Percentiles rank a stretch among this genome's conserved stretches.
Evolutionary conservation across 225 moss, liverwort and hornwort genomes (phyloP).

Genomic region (Ulota crispa): DNA sequence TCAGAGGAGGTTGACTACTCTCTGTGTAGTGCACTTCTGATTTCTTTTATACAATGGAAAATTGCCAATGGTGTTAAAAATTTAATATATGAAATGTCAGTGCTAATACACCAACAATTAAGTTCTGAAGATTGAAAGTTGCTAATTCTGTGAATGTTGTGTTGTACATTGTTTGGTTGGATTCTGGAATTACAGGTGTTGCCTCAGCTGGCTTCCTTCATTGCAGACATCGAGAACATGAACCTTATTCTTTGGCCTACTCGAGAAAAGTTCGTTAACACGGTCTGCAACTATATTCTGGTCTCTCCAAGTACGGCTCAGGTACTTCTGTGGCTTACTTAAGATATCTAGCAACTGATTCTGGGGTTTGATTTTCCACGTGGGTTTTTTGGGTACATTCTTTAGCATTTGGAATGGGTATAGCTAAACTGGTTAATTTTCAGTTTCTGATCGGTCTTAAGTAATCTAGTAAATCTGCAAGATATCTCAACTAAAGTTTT

Average conservation of each 20-base stretch:
- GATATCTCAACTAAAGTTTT: slow-evolving; percentile 4
- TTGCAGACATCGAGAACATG: slow-evolving; percentile 64
- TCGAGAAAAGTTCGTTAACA: slow-evolving; percentile 71
- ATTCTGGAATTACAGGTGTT: slow-evolving; percentile 36
- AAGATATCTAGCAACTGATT: slow-evolving; percentile 10
- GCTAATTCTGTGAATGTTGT: slow-evolving; percentile 21
- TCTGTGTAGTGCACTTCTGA: slow-evolving; percentile 3
- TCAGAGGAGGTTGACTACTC: slow-evolving; percentile 45
- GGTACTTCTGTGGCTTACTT: slow-evolving; percentile 45
- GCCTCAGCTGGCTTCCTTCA: slow-evolving; percentile 60
- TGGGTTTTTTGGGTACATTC: background rate
- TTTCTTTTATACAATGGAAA: background rate
- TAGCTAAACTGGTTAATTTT: slow-evolving; percentile 17
- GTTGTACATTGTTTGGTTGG: slow-evolving; percentile 15
- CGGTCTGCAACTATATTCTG: slow-evolving; percentile 72
- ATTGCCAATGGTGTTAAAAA: background rate
- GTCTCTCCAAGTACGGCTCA: slow-evolving; percentile 87
- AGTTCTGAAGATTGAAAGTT: background rate
- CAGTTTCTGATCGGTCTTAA: background rate
- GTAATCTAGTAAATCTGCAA: background rate
- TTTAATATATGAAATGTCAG: background rate
- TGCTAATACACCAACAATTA: slow-evolving; percentile 6
- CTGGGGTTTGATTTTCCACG: slow-evolving; percentile 2
- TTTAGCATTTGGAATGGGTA: background rate
- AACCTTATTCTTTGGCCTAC: slow-evolving; percentile 81